A percentile compares a stretch with the other conserved stretches of the same genome.
Conservation (phyloP, 2,329 filamentous ascomycete genomes). For the Colletotrichum destructivum region DNA sequence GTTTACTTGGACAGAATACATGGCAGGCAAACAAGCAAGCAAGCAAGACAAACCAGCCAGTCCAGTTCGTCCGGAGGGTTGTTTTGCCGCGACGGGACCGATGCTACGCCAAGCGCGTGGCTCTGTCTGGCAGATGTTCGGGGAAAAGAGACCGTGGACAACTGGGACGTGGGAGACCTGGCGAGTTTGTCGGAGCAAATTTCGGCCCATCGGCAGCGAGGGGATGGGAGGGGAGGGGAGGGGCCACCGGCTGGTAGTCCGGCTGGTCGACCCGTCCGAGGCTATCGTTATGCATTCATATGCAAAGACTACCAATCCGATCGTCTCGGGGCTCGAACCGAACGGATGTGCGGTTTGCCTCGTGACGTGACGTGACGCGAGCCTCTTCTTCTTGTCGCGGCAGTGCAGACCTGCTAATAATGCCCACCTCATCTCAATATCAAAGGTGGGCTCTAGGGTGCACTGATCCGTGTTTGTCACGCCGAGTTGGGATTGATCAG, state of each 20-base stretch:
- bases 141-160: conserved; percentile 17
- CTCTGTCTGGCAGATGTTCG: conserved; percentile 14
- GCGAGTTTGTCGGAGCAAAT: conserved; percentile 36
- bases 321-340: conserved; percentile 8
- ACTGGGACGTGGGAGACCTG: conserved; percentile 16
- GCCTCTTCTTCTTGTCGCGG: too few relatives aligned
- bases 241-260: too few relatives aligned
- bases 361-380: too few relatives aligned
- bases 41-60: too few relatives aligned
- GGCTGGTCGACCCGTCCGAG: not conserved
- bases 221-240: too few relatives aligned
- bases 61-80: not conserved
- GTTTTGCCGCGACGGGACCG: conserved; percentile 9
- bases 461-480: not conserved
- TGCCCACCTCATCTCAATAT: not conserved
- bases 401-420: not conserved
- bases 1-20: too few relatives aligned
- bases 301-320: not conserved
- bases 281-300: not conserved
- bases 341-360: not conserved
- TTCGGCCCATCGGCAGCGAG: conserved; percentile 38
- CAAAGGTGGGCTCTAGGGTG: not conserved
- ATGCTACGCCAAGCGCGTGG: conserved; percentile 31
- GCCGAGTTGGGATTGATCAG: conserved; percentile 1
- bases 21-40: too few relatives aligned